phyloP scores from a whole-genome alignment of 768 basidiomycete genomes.

The Fomitopsis pulvina region DNA sequence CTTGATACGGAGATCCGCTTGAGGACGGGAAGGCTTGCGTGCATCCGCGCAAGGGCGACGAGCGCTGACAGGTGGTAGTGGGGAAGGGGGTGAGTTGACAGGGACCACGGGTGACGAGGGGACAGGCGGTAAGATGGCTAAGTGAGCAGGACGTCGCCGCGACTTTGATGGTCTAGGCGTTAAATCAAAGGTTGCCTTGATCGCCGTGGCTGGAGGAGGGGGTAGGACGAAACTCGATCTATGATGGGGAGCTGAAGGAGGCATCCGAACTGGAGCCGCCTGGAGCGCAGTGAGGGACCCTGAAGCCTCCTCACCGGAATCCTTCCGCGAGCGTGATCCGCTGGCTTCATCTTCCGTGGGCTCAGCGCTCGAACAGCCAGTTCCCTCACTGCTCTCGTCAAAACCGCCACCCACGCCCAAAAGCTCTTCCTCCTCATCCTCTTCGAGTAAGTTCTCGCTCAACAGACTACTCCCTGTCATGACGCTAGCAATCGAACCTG shows the following conservation, averaged over 20 bases:
- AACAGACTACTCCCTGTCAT: conserved; percentile 60
- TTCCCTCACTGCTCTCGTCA: conserved; percentile 27
- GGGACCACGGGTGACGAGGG: conserved; percentile 64
- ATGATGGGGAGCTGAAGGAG: conserved; percentile 28
- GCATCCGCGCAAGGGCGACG: conserved; percentile 46
- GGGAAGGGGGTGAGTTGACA: conserved; percentile 33
- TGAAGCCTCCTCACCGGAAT: conserved; percentile 11
- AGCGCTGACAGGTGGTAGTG: conserved; percentile 12
- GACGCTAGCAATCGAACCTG: conserved; percentile 70
- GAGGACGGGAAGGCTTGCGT: conserved; percentile 47
- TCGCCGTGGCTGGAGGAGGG: conserved; percentile 46
- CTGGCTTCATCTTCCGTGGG: conserved; percentile 26
- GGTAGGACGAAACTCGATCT: conserved; percentile 52
- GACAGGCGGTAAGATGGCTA: conserved; percentile 60
- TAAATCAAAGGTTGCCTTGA: conserved; percentile 44
- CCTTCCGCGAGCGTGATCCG: conserved; percentile 1
- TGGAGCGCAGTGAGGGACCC: conserved; percentile 23
- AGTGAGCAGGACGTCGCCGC: conserved; percentile 56
- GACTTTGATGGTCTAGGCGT: conserved; percentile 32
- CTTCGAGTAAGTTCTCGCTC: conserved; percentile 78
- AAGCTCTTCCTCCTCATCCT: conserved; percentile 71
- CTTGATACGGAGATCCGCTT: conserved; percentile 41
- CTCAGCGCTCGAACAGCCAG: conserved; percentile 25
- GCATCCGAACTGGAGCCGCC: conserved; percentile 11
- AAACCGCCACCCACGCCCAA: conserved; percentile 67